phyloP scores from a whole-genome alignment of 106 monocot genomes.

The Dendrobium officinale region DNA sequence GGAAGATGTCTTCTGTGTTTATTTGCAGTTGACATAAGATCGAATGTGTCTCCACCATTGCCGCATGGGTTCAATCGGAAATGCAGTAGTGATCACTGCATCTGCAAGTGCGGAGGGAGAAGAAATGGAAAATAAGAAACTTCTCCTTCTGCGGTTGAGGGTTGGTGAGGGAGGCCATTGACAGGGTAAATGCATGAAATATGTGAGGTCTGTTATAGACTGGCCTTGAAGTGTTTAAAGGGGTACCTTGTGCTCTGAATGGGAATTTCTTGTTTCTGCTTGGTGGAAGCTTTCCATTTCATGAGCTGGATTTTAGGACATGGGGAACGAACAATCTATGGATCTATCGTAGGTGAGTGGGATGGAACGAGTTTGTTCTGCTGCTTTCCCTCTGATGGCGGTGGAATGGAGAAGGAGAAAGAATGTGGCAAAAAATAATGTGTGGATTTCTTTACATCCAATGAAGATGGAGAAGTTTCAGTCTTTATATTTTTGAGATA shows the following conservation, averaged over 20 bases:
- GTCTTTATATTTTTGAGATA: constrained; percentile 32
- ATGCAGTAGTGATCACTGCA: constrained; percentile 58
- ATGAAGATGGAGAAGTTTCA: constrained; percentile 60
- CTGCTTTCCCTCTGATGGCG: constrained; percentile 47
- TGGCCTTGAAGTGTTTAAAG: constrained; percentile 71
- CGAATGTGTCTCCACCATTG: constrained; percentile 53
- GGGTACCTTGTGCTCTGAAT: constrained; percentile 41
- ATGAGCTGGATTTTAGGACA: constrained; percentile 69
- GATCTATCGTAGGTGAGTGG: constrained; percentile 46
- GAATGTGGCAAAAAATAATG: constrained; percentile 41
- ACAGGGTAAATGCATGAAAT: constrained; percentile 58
- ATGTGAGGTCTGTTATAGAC: constrained; percentile 74
- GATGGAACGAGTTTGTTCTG: constrained; percentile 80
- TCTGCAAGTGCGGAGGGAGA: constrained; percentile 28
- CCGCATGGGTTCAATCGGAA: constrained; percentile 44
- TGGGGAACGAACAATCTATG: constrained; percentile 51
- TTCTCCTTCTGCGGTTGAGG: constrained; percentile 36
- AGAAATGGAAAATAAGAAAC: constrained; percentile 18
- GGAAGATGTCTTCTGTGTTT: constrained; percentile 35
- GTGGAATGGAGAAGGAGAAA: constrained; percentile 7
- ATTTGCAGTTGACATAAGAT: constrained; percentile 69
- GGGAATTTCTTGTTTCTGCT: constrained; percentile 73
- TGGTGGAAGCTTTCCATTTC: constrained; percentile 86
- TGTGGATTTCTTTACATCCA: constrained; percentile 60
- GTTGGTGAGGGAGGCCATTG: constrained; percentile 52